Evolutionary conservation across 2,329 filamentous ascomycete genomes (phyloP).

Genomic region (Penicillium psychrosexuale): DNA sequence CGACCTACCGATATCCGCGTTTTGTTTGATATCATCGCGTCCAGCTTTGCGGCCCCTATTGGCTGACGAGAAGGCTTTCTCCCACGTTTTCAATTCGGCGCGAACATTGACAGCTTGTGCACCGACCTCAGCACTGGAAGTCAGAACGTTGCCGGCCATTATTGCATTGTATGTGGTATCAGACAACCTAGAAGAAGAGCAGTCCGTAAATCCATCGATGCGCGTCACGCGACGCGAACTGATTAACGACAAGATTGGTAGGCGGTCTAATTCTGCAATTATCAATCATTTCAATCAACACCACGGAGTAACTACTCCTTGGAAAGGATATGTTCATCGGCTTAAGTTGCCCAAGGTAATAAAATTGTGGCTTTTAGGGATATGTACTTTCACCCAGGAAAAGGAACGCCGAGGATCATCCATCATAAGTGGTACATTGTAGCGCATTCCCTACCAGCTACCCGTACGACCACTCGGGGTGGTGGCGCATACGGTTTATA

Average conservation of each 20-base stretch:
- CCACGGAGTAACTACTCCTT: too few relatives aligned
- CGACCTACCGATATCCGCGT: slow-evolving; percentile 43
- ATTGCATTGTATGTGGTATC: slow-evolving; percentile 20
- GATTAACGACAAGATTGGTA: slow-evolving; percentile 21
- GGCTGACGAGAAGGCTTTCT: slow-evolving; percentile 43
- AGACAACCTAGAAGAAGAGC: background rate
- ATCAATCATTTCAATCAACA: too few relatives aligned
- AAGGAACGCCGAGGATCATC: too few relatives aligned
- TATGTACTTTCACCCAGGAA: too few relatives aligned
- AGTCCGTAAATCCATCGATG: slow-evolving; percentile 8
- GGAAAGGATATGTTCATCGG: too few relatives aligned
- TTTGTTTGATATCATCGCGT: slow-evolving; percentile 48
- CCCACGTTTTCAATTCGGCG: slow-evolving; percentile 48
- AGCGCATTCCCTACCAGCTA: too few relatives aligned
- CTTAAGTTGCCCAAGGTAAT: too few relatives aligned
- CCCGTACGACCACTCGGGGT: too few relatives aligned
- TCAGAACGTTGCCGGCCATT: slow-evolving; percentile 26
- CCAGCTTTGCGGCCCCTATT: slow-evolving; percentile 46
- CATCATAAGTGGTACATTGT: too few relatives aligned
- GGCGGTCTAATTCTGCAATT: background rate
- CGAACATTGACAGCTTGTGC: slow-evolving; percentile 37
- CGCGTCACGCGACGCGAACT: slow-evolving; percentile 24
- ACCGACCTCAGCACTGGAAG: slow-evolving; percentile 25
- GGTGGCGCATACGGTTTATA: too few relatives aligned
- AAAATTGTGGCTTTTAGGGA: too few relatives aligned